Evolutionary conservation across 2,329 filamentous ascomycete genomes (phyloP).

Genomic region (Apiospora aurea): DNA sequence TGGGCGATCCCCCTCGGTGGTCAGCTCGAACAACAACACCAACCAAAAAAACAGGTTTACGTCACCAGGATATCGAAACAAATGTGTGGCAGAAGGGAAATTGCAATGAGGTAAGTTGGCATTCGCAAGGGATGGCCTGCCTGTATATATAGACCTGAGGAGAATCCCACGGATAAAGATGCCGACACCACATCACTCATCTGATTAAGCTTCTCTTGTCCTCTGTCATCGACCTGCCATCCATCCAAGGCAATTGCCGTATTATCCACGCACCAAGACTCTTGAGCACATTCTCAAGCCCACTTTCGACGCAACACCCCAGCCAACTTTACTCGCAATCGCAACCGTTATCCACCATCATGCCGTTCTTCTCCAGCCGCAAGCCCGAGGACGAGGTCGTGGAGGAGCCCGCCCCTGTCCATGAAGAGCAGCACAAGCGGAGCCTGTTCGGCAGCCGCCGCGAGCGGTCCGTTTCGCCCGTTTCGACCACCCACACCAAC

Average conservation of each 20-base stretch:
- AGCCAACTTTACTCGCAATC: neutral
- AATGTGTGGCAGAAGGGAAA: neutral
- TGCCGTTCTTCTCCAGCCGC: slow-evolving; percentile 44
- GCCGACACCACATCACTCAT: neutral
- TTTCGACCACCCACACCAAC: slow-evolving; percentile 32
- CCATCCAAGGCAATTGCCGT: neutral
- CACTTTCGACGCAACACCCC: neutral
- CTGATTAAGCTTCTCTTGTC: slow-evolving; percentile 1
- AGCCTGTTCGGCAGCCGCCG: slow-evolving; percentile 49
- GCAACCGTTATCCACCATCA: slow-evolving; percentile 28
- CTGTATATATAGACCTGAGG: neutral
- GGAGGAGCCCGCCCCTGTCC: slow-evolving; percentile 57
- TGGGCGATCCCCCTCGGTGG: neutral
- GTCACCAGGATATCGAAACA: slow-evolving; percentile 5
- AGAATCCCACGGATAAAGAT: slow-evolving; percentile 20
- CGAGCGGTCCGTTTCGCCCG: slow-evolving; percentile 42
- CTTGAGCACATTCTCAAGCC: neutral
- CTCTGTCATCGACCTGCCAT: neutral
- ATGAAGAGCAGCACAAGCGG: slow-evolving; percentile 42
- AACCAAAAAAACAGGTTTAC: slow-evolving; percentile 28
- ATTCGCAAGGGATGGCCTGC: neutral
- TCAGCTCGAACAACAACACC: slow-evolving; percentile 18
- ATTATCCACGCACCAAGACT: slow-evolving; percentile 17
- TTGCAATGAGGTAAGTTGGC: neutral
- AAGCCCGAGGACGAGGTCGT: slow-evolving; percentile 46